Evolutionary conservation across 2,329 filamentous ascomycete species (phyloP).

Genomic region (Fusarium avenaceum): DNA sequence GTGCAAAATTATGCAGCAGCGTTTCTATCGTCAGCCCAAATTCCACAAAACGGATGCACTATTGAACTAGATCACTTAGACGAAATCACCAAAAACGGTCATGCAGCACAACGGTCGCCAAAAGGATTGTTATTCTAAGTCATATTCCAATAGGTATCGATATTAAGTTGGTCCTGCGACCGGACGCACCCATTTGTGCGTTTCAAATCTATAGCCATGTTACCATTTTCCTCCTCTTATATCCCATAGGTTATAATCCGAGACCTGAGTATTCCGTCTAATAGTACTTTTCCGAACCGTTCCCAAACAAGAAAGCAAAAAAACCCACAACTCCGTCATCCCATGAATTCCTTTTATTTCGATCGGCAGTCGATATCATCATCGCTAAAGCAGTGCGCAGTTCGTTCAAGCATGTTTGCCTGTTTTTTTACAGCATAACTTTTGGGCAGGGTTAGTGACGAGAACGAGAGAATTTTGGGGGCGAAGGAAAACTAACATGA

Average conservation of each 20-base stretch:
- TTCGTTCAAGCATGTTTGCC: constrained; percentile 30
- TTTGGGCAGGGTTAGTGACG: constrained; percentile 32
- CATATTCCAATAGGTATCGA: constrained; percentile 21
- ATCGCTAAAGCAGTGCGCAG: constrained; percentile 43
- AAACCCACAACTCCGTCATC: constrained; percentile 44
- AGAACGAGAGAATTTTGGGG: not conserved
- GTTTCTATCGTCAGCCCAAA: constrained; percentile 16
- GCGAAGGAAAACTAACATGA: constrained; percentile 32
- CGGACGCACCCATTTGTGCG: constrained; percentile 45
- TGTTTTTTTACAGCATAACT: constrained; percentile 36
- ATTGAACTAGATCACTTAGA: constrained; percentile 6
- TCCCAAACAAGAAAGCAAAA: constrained; percentile 45
- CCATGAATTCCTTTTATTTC: constrained; percentile 41
- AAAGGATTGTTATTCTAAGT: constrained; percentile 20
- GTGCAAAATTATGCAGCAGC: constrained; percentile 38
- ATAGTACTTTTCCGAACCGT: constrained; percentile 49
- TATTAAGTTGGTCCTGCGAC: constrained; percentile 42
- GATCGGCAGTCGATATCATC: constrained; percentile 46
- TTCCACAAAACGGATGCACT: constrained; percentile 23
- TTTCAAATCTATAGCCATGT: constrained; percentile 45
- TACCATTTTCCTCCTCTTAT: constrained; percentile 42
- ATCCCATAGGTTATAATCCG: constrained; percentile 40
- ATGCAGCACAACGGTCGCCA: constrained; percentile 3
- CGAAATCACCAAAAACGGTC: constrained; percentile 9
- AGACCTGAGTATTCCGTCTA: constrained; percentile 45